A percentile compares a stretch with the other conserved stretches of the same genome.
Conservation (phyloP, 176 grass and related monocot species). For the Oryza meridionalis region DNA sequence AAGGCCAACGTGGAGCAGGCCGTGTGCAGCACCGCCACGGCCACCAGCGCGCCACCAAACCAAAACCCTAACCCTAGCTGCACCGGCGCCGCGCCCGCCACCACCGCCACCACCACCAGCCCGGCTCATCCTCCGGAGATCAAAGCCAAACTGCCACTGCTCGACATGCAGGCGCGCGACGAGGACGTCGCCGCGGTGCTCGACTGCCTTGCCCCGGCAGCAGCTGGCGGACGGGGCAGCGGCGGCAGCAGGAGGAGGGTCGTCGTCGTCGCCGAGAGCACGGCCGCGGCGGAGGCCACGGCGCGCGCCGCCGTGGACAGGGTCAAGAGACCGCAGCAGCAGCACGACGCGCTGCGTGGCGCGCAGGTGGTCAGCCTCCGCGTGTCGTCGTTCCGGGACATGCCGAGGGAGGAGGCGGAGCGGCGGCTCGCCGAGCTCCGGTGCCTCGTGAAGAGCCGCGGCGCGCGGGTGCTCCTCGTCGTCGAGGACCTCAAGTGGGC, state of each 20-base stretch:
- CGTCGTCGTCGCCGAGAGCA: conserved; percentile 73
- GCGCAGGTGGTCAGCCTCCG: conserved; percentile 69
- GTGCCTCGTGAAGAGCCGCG: conserved; percentile 56
- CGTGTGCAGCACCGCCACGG: conserved; percentile 49
- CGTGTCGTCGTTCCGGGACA: conserved; percentile 63
- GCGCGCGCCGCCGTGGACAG: conserved; percentile 52
- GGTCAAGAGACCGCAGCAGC: conserved; percentile 50
- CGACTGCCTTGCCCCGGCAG: conserved; percentile 45
- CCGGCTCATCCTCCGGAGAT: conserved; percentile 33
- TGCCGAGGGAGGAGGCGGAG: conserved; percentile 68
- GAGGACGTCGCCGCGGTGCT: conserved; percentile 68
- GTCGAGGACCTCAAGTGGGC: conserved; percentile 82
- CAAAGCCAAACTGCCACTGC: conserved; percentile 38
- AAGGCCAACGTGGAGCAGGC: conserved; percentile 92
- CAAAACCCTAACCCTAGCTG: conserved; percentile 64
- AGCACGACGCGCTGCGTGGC: conserved; percentile 52
- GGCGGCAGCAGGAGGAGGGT: conserved; percentile 61
- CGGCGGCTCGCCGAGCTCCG: conserved; percentile 71
- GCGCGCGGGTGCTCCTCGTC: conserved; percentile 48
- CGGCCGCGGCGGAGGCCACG: conserved; percentile 53
- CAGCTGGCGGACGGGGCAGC: not conserved
- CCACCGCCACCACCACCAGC: conserved; percentile 15
- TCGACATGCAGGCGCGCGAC: conserved; percentile 38
- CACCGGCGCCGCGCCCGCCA: conserved; percentile 16
- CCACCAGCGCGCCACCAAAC: not conserved